phyloP scores from a whole-genome alignment of 352 stramenopile species.

The Achlya hypogyna region DNA sequence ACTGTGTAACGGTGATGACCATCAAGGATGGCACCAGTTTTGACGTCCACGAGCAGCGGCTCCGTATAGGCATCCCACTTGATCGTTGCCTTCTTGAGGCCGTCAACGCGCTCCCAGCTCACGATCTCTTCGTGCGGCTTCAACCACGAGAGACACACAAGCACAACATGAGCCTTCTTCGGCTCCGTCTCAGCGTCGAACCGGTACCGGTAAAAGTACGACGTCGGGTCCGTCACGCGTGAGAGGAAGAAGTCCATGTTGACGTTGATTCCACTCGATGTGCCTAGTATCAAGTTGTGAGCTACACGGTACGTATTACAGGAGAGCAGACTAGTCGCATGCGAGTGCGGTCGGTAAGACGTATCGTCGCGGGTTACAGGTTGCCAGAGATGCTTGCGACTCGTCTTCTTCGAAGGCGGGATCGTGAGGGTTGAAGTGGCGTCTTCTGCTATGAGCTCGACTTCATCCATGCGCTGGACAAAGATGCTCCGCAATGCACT shows the following conservation, averaged over 20 bases:
- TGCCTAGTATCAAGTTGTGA: not conserved
- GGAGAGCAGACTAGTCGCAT: not conserved
- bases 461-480: conserved; percentile 44
- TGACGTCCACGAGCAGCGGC: conserved; percentile 67
- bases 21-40: conserved; percentile 72
- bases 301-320: not conserved
- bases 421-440: conserved; percentile 49
- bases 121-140: conserved; percentile 81
- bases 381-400: conserved; percentile 57
- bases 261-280: conserved; percentile 25
- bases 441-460: conserved; percentile 36
- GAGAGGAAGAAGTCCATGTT: conserved; percentile 72
- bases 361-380: conserved; percentile 63
- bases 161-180: conserved; percentile 68
- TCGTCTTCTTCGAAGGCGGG: conserved; percentile 44
- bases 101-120: conserved; percentile 66
- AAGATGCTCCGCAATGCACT: conserved; percentile 58
- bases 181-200: conserved; percentile 38
- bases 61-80: conserved; percentile 77
- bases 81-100: conserved; percentile 65
- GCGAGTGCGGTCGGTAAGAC: not conserved
- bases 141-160: conserved; percentile 74
- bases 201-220: conserved; percentile 81
- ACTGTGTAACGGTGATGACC: conserved; percentile 80
- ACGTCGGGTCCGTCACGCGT: conserved; percentile 72